Evolutionary conservation across 768 basidiomycete genomes (phyloP).

Genomic region (Hemileccinum rubropunctum): DNA sequence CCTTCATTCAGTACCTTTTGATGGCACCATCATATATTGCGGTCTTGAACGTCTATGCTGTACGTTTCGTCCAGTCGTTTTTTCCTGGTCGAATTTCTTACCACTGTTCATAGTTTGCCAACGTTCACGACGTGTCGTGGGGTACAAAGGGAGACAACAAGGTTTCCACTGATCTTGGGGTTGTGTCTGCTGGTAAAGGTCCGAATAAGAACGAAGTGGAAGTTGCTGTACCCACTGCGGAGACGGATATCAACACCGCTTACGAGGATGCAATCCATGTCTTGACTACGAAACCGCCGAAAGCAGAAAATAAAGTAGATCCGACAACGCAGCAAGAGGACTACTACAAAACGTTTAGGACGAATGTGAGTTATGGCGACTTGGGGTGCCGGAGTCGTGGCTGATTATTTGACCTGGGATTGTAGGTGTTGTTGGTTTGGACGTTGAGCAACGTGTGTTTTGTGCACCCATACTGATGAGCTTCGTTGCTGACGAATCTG

Average conservation of each 20-base stretch:
- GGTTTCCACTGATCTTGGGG: conserved; percentile 79
- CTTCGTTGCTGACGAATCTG: conserved; percentile 11
- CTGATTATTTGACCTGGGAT: conserved; percentile 11
- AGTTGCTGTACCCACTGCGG: conserved; percentile 78
- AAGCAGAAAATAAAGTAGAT: conserved; percentile 64
- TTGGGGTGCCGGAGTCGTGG: not conserved
- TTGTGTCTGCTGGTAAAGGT: conserved; percentile 57
- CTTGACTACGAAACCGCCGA: conserved; percentile 73
- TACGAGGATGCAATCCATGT: conserved; percentile 92
- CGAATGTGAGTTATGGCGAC: conserved; percentile 53
- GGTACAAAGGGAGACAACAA: conserved; percentile 96
- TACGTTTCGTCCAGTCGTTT: conserved; percentile 25
- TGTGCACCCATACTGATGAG: conserved; percentile 18
- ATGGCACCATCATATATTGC: conserved; percentile 94
- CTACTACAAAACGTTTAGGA: conserved; percentile 86
- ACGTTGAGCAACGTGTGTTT: conserved; percentile 72
- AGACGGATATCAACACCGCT: conserved; percentile 84
- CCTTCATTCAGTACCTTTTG: conserved; percentile 88
- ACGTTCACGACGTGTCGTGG: conserved; percentile 92
- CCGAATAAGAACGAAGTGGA: conserved; percentile 79
- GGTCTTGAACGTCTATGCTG: conserved; percentile 88
- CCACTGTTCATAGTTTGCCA: conserved; percentile 56
- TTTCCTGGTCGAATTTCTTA: not conserved
- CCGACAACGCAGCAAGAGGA: conserved; percentile 69
- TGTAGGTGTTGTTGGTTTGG: conserved; percentile 79